A percentile compares a stretch with the other conserved stretches of the same genome.
Evolutionary conservation across 177 flowering plant genomes (phyloP).

Genomic region (Viscum album): DNA sequence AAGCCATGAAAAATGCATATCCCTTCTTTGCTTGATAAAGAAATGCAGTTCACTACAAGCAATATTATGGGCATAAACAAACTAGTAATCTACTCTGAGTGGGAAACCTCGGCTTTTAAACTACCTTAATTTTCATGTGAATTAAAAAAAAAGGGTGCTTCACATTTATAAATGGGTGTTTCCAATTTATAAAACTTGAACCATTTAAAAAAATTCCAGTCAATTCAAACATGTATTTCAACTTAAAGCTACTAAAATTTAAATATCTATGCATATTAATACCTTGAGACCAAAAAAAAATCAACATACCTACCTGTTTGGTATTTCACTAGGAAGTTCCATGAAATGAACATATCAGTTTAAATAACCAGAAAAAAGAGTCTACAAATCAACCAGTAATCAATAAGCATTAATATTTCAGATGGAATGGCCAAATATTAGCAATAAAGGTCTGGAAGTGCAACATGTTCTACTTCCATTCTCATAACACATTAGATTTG

Average conservation of each 20-base stretch:
- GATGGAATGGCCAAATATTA: not conserved
- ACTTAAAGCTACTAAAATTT: no score
- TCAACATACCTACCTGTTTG: constrained; percentile 56
- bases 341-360: constrained; percentile 90
- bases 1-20: constrained; percentile 96
- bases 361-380: constrained; percentile 67
- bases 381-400: constrained; percentile 26
- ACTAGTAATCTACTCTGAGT: no score
- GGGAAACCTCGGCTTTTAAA: no score
- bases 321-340: constrained; percentile 99
- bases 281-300: not conserved
- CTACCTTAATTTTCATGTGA: no score
- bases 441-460: not conserved
- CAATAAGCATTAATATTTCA: not conserved
- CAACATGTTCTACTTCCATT: not conserved
- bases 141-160: no score
- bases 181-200: no score
- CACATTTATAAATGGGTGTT: no score
- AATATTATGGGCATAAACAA: no score
- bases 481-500: no score
- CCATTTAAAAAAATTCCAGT: no score
- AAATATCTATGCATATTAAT: no score
- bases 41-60: constrained; percentile 81
- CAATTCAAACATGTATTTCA: no score
- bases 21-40: constrained; percentile 93